phyloP scores from a whole-genome alignment of 345 rosid genomes.

The Rhizophora mangle region DNA sequence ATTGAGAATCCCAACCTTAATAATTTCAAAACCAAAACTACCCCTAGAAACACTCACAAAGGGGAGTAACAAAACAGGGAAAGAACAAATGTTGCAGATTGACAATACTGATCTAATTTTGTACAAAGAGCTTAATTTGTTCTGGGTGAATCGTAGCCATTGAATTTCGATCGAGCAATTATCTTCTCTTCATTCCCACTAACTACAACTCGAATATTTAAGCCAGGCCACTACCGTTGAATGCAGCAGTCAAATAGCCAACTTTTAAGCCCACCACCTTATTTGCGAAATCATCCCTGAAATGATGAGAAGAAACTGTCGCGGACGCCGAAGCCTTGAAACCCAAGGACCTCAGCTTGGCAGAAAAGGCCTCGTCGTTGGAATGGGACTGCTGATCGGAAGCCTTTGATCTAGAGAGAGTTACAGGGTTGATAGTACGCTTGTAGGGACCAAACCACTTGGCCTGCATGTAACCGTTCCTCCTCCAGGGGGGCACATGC shows the following conservation, averaged over 20 bases:
- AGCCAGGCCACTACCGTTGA: constrained; percentile 2
- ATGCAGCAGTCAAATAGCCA: constrained; percentile 34
- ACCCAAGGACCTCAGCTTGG: constrained; percentile 21
- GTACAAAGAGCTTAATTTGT: too few relatives aligned
- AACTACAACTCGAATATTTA: background rate
- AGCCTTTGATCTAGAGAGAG: background rate
- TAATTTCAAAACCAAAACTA: too few relatives aligned
- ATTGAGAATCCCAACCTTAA: too few relatives aligned
- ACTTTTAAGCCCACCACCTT: constrained; percentile 23
- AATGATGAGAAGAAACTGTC: constrained; percentile 8
- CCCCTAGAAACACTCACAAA: too few relatives aligned
- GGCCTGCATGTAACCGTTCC: constrained; percentile 64
- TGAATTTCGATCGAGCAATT: too few relatives aligned
- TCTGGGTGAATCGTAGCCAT: too few relatives aligned
- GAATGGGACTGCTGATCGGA: background rate
- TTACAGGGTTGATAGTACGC: constrained; percentile 44
- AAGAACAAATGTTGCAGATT: too few relatives aligned
- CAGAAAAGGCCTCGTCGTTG: background rate
- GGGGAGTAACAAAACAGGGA: too few relatives aligned
- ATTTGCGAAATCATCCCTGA: constrained; percentile 20
- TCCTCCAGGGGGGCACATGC: constrained; percentile 83
- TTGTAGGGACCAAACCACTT: constrained; percentile 74
- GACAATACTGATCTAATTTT: too few relatives aligned
- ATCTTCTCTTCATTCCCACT: too few relatives aligned
- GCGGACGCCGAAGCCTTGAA: constrained; percentile 19